These are phyloP conservation scores for Aspergillus incahuasiensis DNA, from an alignment of 495 filamentous ascomycete genomes.

Conservation along the genomic window DNA sequence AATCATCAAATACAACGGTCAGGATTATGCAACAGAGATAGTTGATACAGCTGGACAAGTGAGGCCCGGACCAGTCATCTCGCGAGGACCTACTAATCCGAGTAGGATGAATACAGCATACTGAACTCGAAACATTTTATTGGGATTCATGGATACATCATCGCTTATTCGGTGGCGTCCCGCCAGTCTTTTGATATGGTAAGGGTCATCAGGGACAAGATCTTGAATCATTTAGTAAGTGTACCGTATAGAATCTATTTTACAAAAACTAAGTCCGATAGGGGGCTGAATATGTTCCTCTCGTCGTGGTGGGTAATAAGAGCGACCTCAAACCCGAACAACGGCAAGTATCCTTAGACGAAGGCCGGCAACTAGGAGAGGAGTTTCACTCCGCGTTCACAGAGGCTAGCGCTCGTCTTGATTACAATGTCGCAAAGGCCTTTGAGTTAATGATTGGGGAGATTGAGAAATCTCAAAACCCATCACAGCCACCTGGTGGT, in stretches of 20 bases:
- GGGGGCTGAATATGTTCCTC: conserved; percentile 88
- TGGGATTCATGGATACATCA: conserved; percentile 98
- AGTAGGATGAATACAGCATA: conserved; percentile 95
- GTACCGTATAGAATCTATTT: background rate
- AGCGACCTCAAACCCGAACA: conserved; percentile 89
- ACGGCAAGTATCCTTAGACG: conserved; percentile 80
- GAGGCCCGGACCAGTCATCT: conserved; percentile 21
- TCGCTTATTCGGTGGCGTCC: conserved; percentile 92
- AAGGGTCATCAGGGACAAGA: conserved; percentile 91
- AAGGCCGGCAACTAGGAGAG: conserved; percentile 73
- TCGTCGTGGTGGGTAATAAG: conserved; percentile 96
- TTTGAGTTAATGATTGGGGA: conserved; percentile 94
- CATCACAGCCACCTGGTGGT: conserved; percentile 70
- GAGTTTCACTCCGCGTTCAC: conserved; percentile 91
- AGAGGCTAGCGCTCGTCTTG: conserved; percentile 88
- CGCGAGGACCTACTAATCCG: too few relatives aligned
- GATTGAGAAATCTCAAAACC: conserved; percentile 93
- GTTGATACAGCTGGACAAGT: conserved; percentile 98
- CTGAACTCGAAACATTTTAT: conserved; percentile 99
- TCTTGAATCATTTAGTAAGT: conserved; percentile 88
- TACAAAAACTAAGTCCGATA: conserved; percentile 28
- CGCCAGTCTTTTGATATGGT: conserved; percentile 97
- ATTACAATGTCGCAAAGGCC: conserved; percentile 86
- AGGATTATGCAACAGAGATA: conserved; percentile 95
- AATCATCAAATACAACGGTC: conserved; percentile 82